Evolutionary conservation across 768 basidiomycete species (phyloP), one percentile per base, ranked within the genome.

Genomic region (Candolleomyces aberdarensis): DNA sequence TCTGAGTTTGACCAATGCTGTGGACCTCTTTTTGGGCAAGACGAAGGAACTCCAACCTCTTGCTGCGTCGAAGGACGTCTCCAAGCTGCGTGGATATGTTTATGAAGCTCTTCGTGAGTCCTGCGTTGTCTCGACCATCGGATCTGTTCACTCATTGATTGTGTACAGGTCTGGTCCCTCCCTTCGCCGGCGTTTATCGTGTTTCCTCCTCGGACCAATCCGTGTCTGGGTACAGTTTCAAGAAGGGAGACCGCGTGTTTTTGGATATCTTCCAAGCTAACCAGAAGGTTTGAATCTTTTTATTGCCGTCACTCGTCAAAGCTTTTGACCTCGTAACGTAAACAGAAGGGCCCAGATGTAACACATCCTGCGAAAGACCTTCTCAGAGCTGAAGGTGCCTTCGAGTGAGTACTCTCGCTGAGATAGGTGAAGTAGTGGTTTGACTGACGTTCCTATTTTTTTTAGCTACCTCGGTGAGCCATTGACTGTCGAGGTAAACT

Each of bases 131-230:
- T 59, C n/a, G 5, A 10, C 40, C 14, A 50, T 39, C n/a, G 10
- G 39, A 5, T 17, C 11, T 29, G 43, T 4, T 54, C 32, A 32
- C 48, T 46, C 9, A 29, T 29, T 13, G 2, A 43, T 60, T 14
- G 40, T 64, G 32, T 57, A 9, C 56, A 92, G 89, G 91, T 57
- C 76, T 91, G 53, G 86, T 88, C 48, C 89, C 91, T 10, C 81
- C 86, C 3, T 86, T 92, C 77, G 81, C 79, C 57, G 90, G 91
- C 58, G 82, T 83, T 36, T 86, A 82, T 66, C 88, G 88, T 85
- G 32, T 17, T 4, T 26, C 52, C 5, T 70, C 79, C 51, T 76
- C 76, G 53, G 78, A 85, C 43, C 75, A 79, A 36, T 65, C 70
- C 0, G 65, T 87, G 36, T 78, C 78, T 62, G 75, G 73, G 3